Evolutionary conservation across 2,329 filamentous ascomycete genomes (phyloP), one percentile per base, ranked within the genome.

Genomic region (Cordyceps cateniannulata): DNA sequence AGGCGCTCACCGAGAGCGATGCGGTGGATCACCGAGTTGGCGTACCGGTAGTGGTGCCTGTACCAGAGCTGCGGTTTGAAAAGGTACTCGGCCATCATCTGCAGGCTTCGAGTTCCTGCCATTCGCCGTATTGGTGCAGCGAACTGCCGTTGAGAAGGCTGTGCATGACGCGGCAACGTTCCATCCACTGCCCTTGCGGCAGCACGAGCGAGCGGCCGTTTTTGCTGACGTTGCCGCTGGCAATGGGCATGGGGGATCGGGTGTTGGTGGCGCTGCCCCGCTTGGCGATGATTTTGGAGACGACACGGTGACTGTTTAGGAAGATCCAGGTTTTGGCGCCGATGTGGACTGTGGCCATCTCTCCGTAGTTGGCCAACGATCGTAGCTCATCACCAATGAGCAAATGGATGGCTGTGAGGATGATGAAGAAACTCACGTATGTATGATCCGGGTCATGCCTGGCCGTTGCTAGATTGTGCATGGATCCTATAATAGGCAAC

Each of bases 261-360:
- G 27, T 71, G 54, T 74, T 72, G 3, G 74, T 77, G 6, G 70
- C 56, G 20, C 59, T 67, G 16, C 70, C 71, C 6, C 70, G 67
- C 57, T 74, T 74, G 47, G 69, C 71, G 38, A 77, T 75, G 40
- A 77, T 69, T 51, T 72, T 69, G 9, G 47, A 66, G 25, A 75
- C 71, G 2, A 77, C 74, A 7, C 76, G 73, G 27, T 69, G 63
- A 16, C 64, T 71, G 63, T 79, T 79, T 6, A 79, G 70, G 18
- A 78, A 66, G 20, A 79, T 67, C 73, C 73, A 77, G 1, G 73
- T 77, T 59, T 74, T 75, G 29, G 68, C 63, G 10, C 70, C 70
- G 40, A 72, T 62, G 51, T 66, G 64, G 20, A 70, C 32, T 1
- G 69, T 69, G 27, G 66, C 63, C 68, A 70, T 68, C 24, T 70